Evolutionary conservation across 1,284 basidiomycete species (phyloP).

Genomic region (Mycena citricolor): DNA sequence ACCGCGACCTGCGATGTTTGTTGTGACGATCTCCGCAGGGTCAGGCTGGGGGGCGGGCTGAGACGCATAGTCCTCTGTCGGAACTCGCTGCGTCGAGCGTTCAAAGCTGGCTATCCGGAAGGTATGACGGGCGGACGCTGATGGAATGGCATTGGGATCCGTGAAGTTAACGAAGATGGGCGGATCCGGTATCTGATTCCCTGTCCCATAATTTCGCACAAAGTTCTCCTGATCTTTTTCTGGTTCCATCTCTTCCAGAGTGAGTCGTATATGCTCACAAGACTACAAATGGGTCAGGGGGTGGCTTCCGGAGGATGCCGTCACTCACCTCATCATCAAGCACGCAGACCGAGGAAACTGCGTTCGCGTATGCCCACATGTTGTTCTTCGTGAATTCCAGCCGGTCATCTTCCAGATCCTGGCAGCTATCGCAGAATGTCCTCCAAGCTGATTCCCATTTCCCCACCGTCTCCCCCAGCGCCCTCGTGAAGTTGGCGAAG

Average conservation of each 20-base stretch:
- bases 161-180: slow-evolving; percentile 81
- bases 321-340: slow-evolving; percentile 87
- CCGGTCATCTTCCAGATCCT: slow-evolving; percentile 94
- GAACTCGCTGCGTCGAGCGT: slow-evolving; percentile 55
- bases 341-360: slow-evolving; percentile 93
- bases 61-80: slow-evolving; percentile 30
- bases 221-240: slow-evolving; percentile 85
- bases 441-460: slow-evolving; percentile 98
- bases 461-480: slow-evolving; percentile 75
- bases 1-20: slow-evolving; percentile 66
- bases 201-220: slow-evolving; percentile 83
- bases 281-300: slow-evolving; percentile 52
- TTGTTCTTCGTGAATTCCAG: slow-evolving; percentile 94
- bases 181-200: slow-evolving; percentile 80
- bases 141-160: slow-evolving; percentile 59
- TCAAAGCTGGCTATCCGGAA: slow-evolving; percentile 58
- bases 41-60: slow-evolving; percentile 42
- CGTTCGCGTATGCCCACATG: slow-evolving; percentile 95
- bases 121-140: slow-evolving; percentile 51
- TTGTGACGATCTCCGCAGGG: slow-evolving; percentile 51
- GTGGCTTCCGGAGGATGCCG: slow-evolving; percentile 4
- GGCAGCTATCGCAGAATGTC: slow-evolving; percentile 87
- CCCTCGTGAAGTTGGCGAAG: slow-evolving; percentile 84
- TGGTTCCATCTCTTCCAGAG: slow-evolving; percentile 81
- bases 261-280: slow-evolving; percentile 82